These are phyloP conservation scores for Kuraishia ogatae DNA, from an alignment of 805 yeast species.

Conservation along the genomic window DNA sequence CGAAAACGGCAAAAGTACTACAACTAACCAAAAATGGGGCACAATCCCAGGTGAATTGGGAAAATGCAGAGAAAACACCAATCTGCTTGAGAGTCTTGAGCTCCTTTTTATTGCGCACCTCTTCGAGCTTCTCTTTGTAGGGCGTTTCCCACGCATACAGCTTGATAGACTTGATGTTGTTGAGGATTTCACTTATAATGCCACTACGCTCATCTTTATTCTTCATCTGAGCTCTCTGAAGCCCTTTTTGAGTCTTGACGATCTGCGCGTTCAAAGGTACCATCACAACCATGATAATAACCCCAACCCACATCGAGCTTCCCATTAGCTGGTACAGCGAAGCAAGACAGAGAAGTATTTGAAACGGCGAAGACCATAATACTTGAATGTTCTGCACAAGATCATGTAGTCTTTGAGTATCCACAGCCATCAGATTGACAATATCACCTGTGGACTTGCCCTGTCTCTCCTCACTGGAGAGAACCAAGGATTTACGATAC, in stretches of 20 bases:
- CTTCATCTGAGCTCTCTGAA: slow-evolving; percentile 83
- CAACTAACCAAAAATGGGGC: slow-evolving; percentile 89
- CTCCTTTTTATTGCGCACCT: slow-evolving; percentile 85
- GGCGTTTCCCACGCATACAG: slow-evolving; percentile 95
- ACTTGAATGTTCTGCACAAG: slow-evolving; percentile 69
- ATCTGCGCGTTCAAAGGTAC: slow-evolving; percentile 71
- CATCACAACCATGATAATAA: slow-evolving; percentile 64
- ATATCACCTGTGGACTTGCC: slow-evolving; percentile 83
- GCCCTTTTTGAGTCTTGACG: slow-evolving; percentile 55
- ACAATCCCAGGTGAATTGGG: slow-evolving; percentile 70
- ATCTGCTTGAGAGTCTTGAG: slow-evolving; percentile 65
- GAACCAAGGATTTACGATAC: slow-evolving; percentile 57
- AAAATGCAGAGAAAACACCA: slow-evolving; percentile 62
- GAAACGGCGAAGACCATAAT: slow-evolving; percentile 92
- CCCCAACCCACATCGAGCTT: slow-evolving; percentile 95
- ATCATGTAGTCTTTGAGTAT: slow-evolving; percentile 82
- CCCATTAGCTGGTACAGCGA: slow-evolving; percentile 72
- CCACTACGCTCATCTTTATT: slow-evolving; percentile 90
- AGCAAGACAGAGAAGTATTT: slow-evolving; percentile 64
- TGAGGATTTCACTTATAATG: slow-evolving; percentile 77
- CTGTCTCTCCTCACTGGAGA: slow-evolving; percentile 66
- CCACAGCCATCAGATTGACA: slow-evolving; percentile 91
- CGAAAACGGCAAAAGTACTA: slow-evolving; percentile 79
- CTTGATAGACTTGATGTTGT: slow-evolving; percentile 87
- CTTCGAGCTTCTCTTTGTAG: slow-evolving; percentile 59